A percentile compares a stretch with the other conserved stretches of the same genome.
Conservation (phyloP, 192 early-diverging fungal genomes). For the Coemansia sp. region DNA sequence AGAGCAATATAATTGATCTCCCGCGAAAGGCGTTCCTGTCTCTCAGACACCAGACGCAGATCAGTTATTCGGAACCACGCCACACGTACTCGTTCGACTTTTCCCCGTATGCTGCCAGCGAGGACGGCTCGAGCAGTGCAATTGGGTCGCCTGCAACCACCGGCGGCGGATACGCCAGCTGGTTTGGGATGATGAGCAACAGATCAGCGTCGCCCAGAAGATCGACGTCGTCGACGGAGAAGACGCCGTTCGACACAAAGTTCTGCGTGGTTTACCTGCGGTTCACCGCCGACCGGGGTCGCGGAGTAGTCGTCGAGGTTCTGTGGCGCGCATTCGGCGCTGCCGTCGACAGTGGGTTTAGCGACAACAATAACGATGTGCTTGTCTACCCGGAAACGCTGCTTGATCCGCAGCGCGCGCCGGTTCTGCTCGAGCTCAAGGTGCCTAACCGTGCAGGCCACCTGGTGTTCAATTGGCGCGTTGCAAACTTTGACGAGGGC, state of each 20-base stretch:
- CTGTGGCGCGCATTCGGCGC: slow-evolving; percentile 29
- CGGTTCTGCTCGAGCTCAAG: slow-evolving; percentile 47
- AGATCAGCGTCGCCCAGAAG: slow-evolving; percentile 14
- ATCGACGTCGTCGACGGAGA: not conserved
- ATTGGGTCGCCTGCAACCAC: slow-evolving; percentile 22
- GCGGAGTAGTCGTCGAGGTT: slow-evolving; percentile 50
- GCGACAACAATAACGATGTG: slow-evolving; percentile 26
- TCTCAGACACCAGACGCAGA: slow-evolving; percentile 37
- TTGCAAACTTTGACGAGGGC: slow-evolving; percentile 56
- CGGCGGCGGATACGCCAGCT: slow-evolving; percentile 30
- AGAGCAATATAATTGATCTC: slow-evolving; percentile 42
- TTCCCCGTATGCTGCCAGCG: slow-evolving; percentile 7
- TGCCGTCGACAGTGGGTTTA: slow-evolving; percentile 9
- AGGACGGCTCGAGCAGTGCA: slow-evolving; percentile 18
- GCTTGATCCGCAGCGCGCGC: slow-evolving; percentile 51
- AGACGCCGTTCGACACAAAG: slow-evolving; percentile 1
- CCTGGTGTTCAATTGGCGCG: slow-evolving; percentile 46
- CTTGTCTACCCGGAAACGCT: slow-evolving; percentile 47
- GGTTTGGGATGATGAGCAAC: slow-evolving; percentile 40
- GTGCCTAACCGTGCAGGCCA: slow-evolving; percentile 40
- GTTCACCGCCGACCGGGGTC: slow-evolving; percentile 45
- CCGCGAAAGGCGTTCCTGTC: slow-evolving; percentile 39
- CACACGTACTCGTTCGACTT: slow-evolving; percentile 43
- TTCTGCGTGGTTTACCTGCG: slow-evolving; percentile 33
- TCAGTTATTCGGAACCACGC: slow-evolving; percentile 35